Evolutionary conservation across 2,329 filamentous ascomycete species (phyloP), one percentile per base, ranked within the genome.

Genomic region (Aspergillus phoenicis): DNA sequence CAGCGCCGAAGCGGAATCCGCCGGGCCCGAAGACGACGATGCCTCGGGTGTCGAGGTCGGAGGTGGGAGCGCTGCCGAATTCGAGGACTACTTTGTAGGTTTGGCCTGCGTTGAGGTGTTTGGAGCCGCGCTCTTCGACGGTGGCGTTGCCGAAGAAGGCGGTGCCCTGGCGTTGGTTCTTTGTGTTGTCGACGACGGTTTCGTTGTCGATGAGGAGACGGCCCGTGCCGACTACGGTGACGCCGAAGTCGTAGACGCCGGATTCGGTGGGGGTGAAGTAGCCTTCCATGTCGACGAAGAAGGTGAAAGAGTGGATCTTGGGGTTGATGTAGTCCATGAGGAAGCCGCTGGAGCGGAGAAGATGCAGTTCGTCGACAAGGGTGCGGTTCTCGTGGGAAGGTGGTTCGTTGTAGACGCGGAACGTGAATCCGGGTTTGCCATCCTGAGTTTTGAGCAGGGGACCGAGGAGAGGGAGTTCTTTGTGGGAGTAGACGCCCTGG

Each of bases 121-220:
- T 82, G 1, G 77, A 78, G 11, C 87, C 87, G 51, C 83, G 83
- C 65, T 89, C 85, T 71, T 91, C 88, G 3, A 83, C 77, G 0
- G 87, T 90, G 2, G 84, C 88, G 17, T 80, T 81, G 20, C 88
- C 86, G 62, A 89, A 87, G 79, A 90, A 90, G 4, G 84, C 83
- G 49, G 87, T 84, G 10, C 87, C 87, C 24, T 84, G 82, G 51
- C 73, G 78, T 71, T 90, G 88, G 61, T 86, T 85, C 52, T 86
- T 87, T 17, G 83, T 82, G 68, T 90, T 89, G 75, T 90, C 86
- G 20, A 90, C 83, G 30, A 90, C 79, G 2, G 89, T 75, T 60
- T 86, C 77, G 61, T 79, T 86, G 64, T 90, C 84, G 58, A 90
- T 81, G 65, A 83, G 87, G 10, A 90, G 79, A 65, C 85, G 86